Evolutionary conservation across 2,329 filamentous ascomycete species (phyloP).

Genomic region (Zymoseptoria crescenta): DNA sequence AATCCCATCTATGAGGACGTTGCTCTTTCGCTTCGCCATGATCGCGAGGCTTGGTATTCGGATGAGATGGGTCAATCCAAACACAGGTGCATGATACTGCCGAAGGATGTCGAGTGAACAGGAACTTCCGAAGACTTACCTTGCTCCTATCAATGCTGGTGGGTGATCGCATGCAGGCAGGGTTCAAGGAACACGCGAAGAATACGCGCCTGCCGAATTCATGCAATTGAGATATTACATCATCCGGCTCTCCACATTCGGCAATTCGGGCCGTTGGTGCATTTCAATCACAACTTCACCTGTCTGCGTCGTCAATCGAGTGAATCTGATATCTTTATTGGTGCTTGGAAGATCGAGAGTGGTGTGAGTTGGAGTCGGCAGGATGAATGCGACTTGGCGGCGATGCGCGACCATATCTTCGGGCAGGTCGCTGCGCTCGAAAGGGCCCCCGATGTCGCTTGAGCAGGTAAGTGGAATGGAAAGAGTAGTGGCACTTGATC

Average conservation of each 20-base stretch:
- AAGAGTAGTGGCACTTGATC: not conserved
- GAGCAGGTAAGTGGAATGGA: constrained; percentile 27
- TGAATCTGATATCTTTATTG: not conserved
- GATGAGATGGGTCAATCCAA: not conserved
- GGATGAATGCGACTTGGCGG: constrained; percentile 12
- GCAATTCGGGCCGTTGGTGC: not conserved
- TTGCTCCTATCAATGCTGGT: not conserved
- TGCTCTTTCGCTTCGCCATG: not conserved
- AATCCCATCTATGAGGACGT: not conserved
- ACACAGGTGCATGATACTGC: too few relatives aligned
- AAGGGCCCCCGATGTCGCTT: constrained; percentile 27
- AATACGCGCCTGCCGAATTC: not conserved
- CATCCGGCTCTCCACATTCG: not conserved
- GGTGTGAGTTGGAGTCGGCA: not conserved
- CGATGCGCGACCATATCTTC: constrained; percentile 26
- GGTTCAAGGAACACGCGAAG: not conserved
- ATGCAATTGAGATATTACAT: not conserved
- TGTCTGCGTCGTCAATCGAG: not conserved
- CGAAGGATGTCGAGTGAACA: not conserved
- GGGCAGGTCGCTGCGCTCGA: constrained; percentile 25
- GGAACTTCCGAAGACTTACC: not conserved
- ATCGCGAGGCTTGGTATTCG: not conserved
- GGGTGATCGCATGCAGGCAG: not conserved
- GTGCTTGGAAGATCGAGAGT: not conserved
- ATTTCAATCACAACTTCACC: not conserved